Evolutionary conservation across 2,329 filamentous ascomycete species (phyloP).

Genomic region (Xylaria arbuscula): DNA sequence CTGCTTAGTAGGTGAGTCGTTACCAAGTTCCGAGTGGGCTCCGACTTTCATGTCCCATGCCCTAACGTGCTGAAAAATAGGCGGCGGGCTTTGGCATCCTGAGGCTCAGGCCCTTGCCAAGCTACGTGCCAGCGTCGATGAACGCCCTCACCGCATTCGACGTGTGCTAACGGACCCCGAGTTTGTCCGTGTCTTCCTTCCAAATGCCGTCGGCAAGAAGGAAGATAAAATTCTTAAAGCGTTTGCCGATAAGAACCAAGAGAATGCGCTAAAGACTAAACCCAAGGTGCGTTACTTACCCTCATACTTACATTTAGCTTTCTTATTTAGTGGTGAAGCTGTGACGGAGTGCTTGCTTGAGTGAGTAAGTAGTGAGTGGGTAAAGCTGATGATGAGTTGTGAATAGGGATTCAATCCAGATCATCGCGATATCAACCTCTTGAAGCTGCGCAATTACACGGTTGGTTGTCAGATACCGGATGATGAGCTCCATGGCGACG

Average conservation of each 20-base stretch:
- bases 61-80: not conserved
- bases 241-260: constrained; percentile 76
- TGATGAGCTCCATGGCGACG: constrained; percentile 68
- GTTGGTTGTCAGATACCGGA: constrained; percentile 75
- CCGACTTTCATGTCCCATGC: no score
- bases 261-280: constrained; percentile 83
- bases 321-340: constrained; percentile 8
- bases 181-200: constrained; percentile 74
- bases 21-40: no score
- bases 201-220: constrained; percentile 54
- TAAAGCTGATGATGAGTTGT: constrained; percentile 4
- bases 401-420: constrained; percentile 76
- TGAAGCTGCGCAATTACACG: constrained; percentile 84
- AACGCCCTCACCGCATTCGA: constrained; percentile 76
- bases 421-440: constrained; percentile 81
- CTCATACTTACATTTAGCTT: constrained; percentile 7
- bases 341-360: not conserved
- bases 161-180: constrained; percentile 69
- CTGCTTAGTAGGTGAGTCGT: constrained; percentile 69
- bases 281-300: constrained; percentile 73
- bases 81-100: constrained; percentile 85
- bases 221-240: constrained; percentile 69
- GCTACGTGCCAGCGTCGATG: constrained; percentile 80
- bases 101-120: constrained; percentile 72
- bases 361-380: not conserved